These are phyloP conservation scores for Ophiostoma triangulosporum DNA, from an alignment of 2,329 filamentous ascomycete species.

Conservation along the genomic window DNA sequence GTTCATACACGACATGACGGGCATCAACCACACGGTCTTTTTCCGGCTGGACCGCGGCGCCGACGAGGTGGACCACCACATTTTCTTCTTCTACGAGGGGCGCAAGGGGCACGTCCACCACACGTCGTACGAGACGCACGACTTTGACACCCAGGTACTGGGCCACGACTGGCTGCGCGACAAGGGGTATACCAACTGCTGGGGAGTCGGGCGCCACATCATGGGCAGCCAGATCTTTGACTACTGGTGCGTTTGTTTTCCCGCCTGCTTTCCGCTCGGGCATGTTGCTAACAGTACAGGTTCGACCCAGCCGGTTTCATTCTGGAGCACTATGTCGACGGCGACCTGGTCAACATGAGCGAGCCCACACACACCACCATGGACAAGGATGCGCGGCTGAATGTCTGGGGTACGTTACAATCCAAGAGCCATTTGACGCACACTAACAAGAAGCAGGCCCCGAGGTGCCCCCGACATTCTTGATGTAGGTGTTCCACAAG, in stretches of 20 bases:
- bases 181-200: conserved; percentile 50
- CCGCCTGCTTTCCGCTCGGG: too few species aligned
- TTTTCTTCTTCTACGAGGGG: conserved; percentile 37
- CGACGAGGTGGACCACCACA: conserved; percentile 36
- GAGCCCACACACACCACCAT: conserved; percentile 31
- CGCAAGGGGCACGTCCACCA: conserved; percentile 47
- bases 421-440: neutral
- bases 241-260: conserved; percentile 35
- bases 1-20: conserved; percentile 25
- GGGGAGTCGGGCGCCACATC: conserved; percentile 59
- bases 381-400: conserved; percentile 28
- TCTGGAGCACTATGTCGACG: conserved; percentile 58
- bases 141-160: conserved; percentile 56
- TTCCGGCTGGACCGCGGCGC: conserved; percentile 30
- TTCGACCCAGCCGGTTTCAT: conserved; percentile 50
- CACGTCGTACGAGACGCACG: conserved; percentile 55
- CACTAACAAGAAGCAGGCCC: conserved; percentile 6
- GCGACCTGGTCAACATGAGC: conserved; percentile 47
- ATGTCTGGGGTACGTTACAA: conserved; percentile 28
- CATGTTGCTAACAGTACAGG: neutral
- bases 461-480: conserved; percentile 12
- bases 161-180: conserved; percentile 55
- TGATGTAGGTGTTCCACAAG: neutral
- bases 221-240: conserved; percentile 61
- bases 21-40: conserved; percentile 29